Base-by-base conservation (phyloP, 768 basidiomycete species). In the Lactifluus subvellereus region DNA sequence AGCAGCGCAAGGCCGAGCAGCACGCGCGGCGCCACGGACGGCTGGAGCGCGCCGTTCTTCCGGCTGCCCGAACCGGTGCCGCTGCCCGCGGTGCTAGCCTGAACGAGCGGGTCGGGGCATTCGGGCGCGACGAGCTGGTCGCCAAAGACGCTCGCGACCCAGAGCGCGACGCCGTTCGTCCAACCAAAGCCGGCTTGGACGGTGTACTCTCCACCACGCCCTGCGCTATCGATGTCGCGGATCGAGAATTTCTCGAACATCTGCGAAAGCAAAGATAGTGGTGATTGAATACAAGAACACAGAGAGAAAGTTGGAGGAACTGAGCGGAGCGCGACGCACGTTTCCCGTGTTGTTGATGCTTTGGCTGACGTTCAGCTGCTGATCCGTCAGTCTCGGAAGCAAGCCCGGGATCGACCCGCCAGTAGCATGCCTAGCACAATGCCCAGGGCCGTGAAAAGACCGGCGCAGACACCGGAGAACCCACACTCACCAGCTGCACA, bases 211-310 rank as follows among this genome's bases (percentile, higher is more conserved):
- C 92, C 92, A 7, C 91, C 92, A 13, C 77, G 76, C 6, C 91
- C 92, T 3, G 88, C 86, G 3, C 85, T 87, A 73, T 91, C 87
- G 37, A 94, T 80, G 61, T 96, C 86, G 10, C 84, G 71, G 47
- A 80, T 82, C 3, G 90, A 92, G 76, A 94, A 94, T 73, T 94
- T 91, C 73, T 93, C 91, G 65, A 85, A 94, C 89, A 93, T 92
- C 86, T 92, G 67, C 0, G 6, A 49, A 48, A 30, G 20, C 8
- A 9, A 43, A n/a, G 18, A 30, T 6, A 10, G 20, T 0, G n/a
- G 56, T 0, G 10, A 20, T 10, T 35, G 16, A 53, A n/a, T 30
- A 27, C 22, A 50, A 30, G 57, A 47, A 37, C 6, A 54, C 43
- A 18, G 59, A 22, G 6, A 20, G 40, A 14, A 48, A 5, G 8